Evolutionary conservation across 2,329 filamentous ascomycete genomes (phyloP).

Genomic region (Spiromastix sp.): DNA sequence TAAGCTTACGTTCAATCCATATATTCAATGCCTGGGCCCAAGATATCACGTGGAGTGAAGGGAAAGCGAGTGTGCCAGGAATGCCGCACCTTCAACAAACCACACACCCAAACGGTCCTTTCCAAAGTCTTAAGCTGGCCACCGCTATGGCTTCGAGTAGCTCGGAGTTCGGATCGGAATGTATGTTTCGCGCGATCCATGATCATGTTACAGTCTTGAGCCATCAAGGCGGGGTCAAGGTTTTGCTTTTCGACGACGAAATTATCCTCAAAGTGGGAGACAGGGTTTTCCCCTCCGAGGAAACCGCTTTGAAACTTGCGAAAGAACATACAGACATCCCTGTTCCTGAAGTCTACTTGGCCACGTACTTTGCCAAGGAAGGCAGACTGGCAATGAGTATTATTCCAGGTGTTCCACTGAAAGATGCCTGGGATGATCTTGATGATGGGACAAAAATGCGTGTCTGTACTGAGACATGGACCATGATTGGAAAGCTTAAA

Average conservation of each 20-base stretch:
- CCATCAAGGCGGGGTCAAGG: slow-evolving; percentile 8
- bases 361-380: slow-evolving; percentile 3
- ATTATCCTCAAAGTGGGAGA: slow-evolving; percentile 7
- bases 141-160: too few species aligned
- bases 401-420: slow-evolving; percentile 12
- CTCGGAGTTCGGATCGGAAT: slow-evolving; percentile 8
- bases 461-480: slow-evolving; percentile 15
- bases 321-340: slow-evolving; percentile 14
- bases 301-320: slow-evolving; percentile 7
- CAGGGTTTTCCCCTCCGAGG: slow-evolving; percentile 9
- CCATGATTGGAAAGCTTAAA: slow-evolving; percentile 13
- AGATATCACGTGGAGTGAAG: too few species aligned
- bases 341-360: slow-evolving; percentile 12
- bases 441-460: slow-evolving; percentile 13
- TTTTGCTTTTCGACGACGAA: slow-evolving; percentile 7
- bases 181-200: slow-evolving; percentile 9
- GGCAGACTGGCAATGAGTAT: slow-evolving; percentile 12
- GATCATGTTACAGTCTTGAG: slow-evolving; percentile 7
- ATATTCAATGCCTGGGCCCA: too few species aligned
- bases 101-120: too few species aligned
- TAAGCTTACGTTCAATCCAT: too few species aligned
- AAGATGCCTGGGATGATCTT: slow-evolving; percentile 13
- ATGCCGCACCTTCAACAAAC: too few species aligned
- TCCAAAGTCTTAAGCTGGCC: too few species aligned
- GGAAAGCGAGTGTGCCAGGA: too few species aligned